Base-by-base conservation (phyloP, 2,329 filamentous ascomycete genomes). In the Aaosphaeria arxii region DNA sequence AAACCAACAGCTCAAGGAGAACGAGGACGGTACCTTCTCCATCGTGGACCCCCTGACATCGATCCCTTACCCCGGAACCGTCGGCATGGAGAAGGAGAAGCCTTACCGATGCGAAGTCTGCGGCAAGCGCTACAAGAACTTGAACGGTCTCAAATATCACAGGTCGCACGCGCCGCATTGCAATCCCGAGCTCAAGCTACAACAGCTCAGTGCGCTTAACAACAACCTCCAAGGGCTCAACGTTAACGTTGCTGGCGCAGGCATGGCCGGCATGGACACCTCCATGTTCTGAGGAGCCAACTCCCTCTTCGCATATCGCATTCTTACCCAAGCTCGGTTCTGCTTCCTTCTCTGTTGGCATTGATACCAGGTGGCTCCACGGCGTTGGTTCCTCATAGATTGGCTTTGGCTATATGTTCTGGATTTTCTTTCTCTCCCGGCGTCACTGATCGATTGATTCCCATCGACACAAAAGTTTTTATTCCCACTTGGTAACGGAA, bases 81-180 rank as follows among this genome's bases (percentile, higher is more conserved):
- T 96, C 33, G 94, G 94, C n/a, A 99, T 99, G 94, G 94, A 99
- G 74, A 99, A 97, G 71, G 92, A 97, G 76, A 99, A 99, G 77
- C 94, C 94, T 3, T 97, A 97, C 70, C 91, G 91, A 66, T 99
- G 94, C 71, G 91, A 97, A 56, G 87, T 91, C 7, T 99, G 94
- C 67, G 91, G 92, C 62, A 99, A 99, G 77, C 88, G 94, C 45
- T 99, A 99, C 76, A 99, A 99, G 84, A 99, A 99, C 67, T 73
- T 99, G 52, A 99, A 99, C 72, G 94, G 94, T 5, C 82, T 99
- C 53, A 99, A 99, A 84, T 99, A 99, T 67, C 84, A 87, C 63
- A 67, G 76, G 48, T 70, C 78, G 57, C 73, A 96, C 70, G 94
- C 90, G 9, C 87, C 90, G 28, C 87, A 88, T 45, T 96, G 91